A percentile compares a stretch with the other conserved stretches of the same genome.
Evolutionary conservation across 768 basidiomycete species (phyloP).

Genomic region (Hebeloma cylindrosporum): DNA sequence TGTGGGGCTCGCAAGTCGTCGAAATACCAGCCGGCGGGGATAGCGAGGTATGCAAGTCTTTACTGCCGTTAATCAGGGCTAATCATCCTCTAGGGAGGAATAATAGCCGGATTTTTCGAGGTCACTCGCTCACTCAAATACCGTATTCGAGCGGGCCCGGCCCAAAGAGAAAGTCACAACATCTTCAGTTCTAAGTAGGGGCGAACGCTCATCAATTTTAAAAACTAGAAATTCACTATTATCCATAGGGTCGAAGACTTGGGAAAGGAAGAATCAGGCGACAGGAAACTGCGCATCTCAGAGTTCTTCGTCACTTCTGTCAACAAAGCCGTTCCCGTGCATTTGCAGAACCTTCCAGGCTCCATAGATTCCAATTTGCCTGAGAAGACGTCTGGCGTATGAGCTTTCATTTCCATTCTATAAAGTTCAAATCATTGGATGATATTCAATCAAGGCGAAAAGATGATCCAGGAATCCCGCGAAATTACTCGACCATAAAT

Average conservation of each 20-base stretch:
- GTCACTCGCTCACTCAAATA: slow-evolving; percentile 8
- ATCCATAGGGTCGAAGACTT: not conserved
- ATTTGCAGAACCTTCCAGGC: slow-evolving; percentile 2
- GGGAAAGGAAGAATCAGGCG: not conserved
- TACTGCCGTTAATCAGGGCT: no score
- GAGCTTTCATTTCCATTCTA: no score
- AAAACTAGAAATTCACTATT: not conserved
- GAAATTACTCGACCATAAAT: no score
- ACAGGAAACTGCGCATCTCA: slow-evolving; percentile 6
- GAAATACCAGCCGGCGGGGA: no score
- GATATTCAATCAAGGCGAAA: no score
- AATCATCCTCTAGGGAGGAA: no score
- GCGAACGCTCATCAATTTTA: not conserved
- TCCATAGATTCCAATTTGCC: no score
- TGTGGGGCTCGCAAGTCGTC: no score
- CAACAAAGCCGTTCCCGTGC: slow-evolving; percentile 6
- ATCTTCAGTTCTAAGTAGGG: slow-evolving; percentile 13
- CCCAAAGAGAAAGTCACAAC: slow-evolving; percentile 8
- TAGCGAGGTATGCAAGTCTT: no score
- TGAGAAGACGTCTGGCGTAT: no score
- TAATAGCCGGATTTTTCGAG: slow-evolving; percentile 10
- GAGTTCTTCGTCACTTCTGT: slow-evolving; percentile 10
- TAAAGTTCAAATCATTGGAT: no score
- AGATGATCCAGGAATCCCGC: no score
- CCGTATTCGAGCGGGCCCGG: slow-evolving; percentile 9